A percentile compares a stretch with the other conserved stretches of the same genome.
Conservation (phyloP, 1,139 yeast species). For the Lodderomyces elongisporus region DNA sequence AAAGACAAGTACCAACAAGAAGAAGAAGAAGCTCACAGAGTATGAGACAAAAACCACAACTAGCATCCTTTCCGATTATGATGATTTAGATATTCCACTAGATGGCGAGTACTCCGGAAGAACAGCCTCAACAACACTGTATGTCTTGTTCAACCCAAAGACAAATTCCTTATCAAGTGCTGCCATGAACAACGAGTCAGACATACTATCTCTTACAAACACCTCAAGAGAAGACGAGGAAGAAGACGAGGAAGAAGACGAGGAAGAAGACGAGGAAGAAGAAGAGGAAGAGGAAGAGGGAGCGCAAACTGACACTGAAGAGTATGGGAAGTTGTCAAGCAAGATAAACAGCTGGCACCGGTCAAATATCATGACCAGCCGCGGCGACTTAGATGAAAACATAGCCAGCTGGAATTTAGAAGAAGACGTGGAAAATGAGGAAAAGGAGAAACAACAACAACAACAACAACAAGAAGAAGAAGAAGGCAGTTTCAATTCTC, state of each 20-base stretch:
- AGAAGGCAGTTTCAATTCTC: constrained; percentile 1
- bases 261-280: constrained; percentile 15
- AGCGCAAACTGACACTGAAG: constrained; percentile 3
- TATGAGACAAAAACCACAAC: too few relatives aligned
- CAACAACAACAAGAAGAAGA: background rate
- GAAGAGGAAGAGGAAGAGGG: constrained; percentile 6
- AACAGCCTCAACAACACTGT: too few relatives aligned
- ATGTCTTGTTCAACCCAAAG: constrained; percentile 39
- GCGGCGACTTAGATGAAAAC: constrained; percentile 30
- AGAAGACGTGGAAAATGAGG: constrained; percentile 17
- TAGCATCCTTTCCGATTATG: constrained; percentile 18
- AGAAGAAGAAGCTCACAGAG: constrained; percentile 6
- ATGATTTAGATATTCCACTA: constrained; percentile 12
- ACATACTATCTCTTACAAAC: constrained; percentile 37
- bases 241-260: constrained; percentile 11
- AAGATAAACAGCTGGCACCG: constrained; percentile 24
- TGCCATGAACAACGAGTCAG: constrained; percentile 21
- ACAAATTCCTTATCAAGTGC: too few relatives aligned
- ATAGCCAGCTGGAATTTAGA: constrained; percentile 45
- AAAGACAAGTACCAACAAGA: background rate
- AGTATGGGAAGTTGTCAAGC: constrained; percentile 14
- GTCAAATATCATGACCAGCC: constrained; percentile 8
- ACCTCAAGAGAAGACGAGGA: constrained; percentile 18
- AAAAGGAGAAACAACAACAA: too few relatives aligned
- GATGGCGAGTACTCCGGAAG: too few relatives aligned